Evolutionary conservation across 495 filamentous ascomycete species (phyloP), one percentile per base, ranked within the genome.

Genomic region (Aspergillus wentii): DNA sequence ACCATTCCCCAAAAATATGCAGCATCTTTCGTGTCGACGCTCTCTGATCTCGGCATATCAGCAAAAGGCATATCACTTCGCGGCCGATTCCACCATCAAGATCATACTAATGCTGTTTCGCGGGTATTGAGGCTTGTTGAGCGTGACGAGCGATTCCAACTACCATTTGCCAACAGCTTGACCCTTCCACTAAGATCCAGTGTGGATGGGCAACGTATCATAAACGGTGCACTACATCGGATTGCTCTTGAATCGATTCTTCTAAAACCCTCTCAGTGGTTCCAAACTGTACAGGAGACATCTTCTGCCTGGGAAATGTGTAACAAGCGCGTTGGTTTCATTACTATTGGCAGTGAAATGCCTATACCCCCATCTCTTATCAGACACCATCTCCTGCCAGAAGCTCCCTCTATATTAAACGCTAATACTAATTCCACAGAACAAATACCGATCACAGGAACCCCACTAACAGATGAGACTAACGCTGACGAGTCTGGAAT

Each of bases 61-160:
- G 46, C 41, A 5, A 38, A 46, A 15, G 49, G 51, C 23, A 48
- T 71, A 27, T 46, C 49, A 7, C 52, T 74, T 9, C 44, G 46
- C 14, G 69, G 69, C 2, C 50, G 60, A 4, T 70, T 68, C 43
- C 69, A 73, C 38, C 43, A 48, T 25, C 13, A 44, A n/a, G 31
- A 33, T 19, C 45, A 56, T 40, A 17, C 22, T 10, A 16, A 38
- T 17, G 28, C 28, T 23, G 45, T 43, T 8, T 18, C 44, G 29
- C 16, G 18, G 19, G 37, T 59, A 16, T 40, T 38, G 17, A 8
- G 46, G 6, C 35, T 56, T n/a, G 42, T 45, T 23, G 27, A 33
- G 18, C 33, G 15, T 17, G 44, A 50, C 19, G 25, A 37, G 20
- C 40, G 41, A 19, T 38, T 59, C 19, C 33, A 39, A 33, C 39